Evolutionary conservation across 2,329 filamentous ascomycete species (phyloP).

Genomic region (Penicillium corylophilum): DNA sequence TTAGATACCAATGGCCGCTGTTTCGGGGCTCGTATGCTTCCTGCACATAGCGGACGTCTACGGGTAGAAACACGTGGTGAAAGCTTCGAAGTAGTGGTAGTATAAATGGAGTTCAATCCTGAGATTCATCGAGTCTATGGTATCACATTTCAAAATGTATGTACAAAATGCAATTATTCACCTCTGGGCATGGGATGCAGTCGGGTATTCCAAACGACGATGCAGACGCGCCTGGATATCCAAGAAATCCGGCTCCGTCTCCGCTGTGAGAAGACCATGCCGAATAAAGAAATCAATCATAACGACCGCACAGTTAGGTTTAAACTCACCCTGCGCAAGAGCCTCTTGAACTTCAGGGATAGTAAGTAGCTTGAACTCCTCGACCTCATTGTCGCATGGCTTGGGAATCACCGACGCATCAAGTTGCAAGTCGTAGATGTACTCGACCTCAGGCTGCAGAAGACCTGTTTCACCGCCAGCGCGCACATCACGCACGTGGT

Average conservation of each 20-base stretch:
- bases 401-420: slow-evolving; percentile 18
- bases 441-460: slow-evolving; percentile 33
- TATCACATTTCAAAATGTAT: background rate
- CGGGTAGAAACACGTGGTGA: background rate
- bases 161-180: slow-evolving; percentile 8
- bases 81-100: background rate
- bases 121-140: background rate
- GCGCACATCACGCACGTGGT: slow-evolving; percentile 73
- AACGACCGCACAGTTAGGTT: slow-evolving; percentile 32
- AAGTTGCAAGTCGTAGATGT: slow-evolving; percentile 36
- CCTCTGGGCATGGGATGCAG: slow-evolving; percentile 11
- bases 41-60: too few species aligned
- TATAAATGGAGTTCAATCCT: background rate
- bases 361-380: slow-evolving; percentile 27
- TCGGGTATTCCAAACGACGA: slow-evolving; percentile 22
- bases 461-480: slow-evolving; percentile 17
- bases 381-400: slow-evolving; percentile 32
- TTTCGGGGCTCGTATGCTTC: background rate
- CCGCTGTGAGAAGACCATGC: slow-evolving; percentile 30
- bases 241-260: slow-evolving; percentile 29
- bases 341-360: slow-evolving; percentile 28
- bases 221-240: slow-evolving; percentile 34
- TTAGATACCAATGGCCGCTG: too few species aligned
- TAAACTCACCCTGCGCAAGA: slow-evolving; percentile 28
- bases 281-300: slow-evolving; percentile 35